phyloP scores from a whole-genome alignment of 441 rosid species.

The Populus hybrid region DNA sequence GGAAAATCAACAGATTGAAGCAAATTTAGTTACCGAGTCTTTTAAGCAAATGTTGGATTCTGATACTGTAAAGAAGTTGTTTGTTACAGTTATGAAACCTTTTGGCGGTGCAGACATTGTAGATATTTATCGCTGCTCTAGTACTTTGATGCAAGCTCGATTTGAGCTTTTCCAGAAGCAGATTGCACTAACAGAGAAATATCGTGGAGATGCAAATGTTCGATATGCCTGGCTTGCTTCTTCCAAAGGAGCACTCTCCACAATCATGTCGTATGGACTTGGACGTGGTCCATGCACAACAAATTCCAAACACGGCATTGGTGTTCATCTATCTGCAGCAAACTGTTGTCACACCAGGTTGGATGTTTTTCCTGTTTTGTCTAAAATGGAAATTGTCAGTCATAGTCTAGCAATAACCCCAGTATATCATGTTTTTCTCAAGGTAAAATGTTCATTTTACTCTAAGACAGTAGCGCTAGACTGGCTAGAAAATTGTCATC shows the following conservation, averaged over 20 bases:
- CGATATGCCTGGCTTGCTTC: slow-evolving; percentile 88
- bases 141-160: slow-evolving; percentile 45
- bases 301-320: slow-evolving; percentile 61
- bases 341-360: slow-evolving; percentile 63
- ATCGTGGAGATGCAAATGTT: slow-evolving; percentile 82
- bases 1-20: slow-evolving; percentile 26
- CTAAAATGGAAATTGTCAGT: neutral
- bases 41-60: slow-evolving; percentile 34
- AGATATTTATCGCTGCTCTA: slow-evolving; percentile 45
- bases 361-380: slow-evolving; percentile 2
- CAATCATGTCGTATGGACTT: slow-evolving; percentile 53
- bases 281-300: slow-evolving; percentile 54
- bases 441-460: neutral
- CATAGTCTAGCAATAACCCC: neutral
- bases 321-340: slow-evolving; percentile 71
- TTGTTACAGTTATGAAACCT: slow-evolving; percentile 48
- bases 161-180: slow-evolving; percentile 74
- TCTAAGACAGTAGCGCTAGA: neutral
- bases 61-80: slow-evolving; percentile 45
- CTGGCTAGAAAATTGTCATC: neutral
- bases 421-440: neutral
- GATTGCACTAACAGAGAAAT: slow-evolving; percentile 56
- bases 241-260: slow-evolving; percentile 44
- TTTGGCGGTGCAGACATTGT: slow-evolving; percentile 39
- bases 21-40: slow-evolving; percentile 14